Conservation (phyloP, 495 filamentous ascomycete genomes). For the Neurospora sp. region DNA sequence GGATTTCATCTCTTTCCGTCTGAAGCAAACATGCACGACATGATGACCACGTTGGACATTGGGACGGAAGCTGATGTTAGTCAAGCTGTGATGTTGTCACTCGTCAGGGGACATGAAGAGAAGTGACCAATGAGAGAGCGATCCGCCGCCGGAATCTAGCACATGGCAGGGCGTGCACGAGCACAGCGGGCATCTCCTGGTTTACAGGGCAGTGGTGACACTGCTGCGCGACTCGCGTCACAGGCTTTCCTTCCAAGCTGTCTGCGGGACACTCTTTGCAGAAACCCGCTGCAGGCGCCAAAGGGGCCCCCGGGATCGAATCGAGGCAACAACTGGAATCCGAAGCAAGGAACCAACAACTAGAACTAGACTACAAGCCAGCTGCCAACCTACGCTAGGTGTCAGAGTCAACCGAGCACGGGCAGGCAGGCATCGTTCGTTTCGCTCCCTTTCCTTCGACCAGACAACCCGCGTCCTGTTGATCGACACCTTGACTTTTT, state of each 20-base stretch:
- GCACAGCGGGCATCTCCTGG: conserved; percentile 1
- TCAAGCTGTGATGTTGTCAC: neutral
- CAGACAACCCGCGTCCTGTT: neutral
- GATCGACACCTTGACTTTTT: neutral
- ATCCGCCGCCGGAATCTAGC: neutral
- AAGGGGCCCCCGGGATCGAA: neutral
- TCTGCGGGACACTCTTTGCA: neutral
- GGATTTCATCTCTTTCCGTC: neutral
- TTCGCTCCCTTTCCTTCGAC: neutral
- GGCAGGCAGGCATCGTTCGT: neutral
- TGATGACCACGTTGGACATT: no score
- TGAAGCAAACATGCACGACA: neutral
- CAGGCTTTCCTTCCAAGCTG: neutral
- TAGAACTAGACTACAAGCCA: neutral
- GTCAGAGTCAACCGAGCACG: neutral
- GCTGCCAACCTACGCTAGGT: neutral
- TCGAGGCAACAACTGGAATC: neutral
- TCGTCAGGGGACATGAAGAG: neutral
- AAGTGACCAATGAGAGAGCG: neutral
- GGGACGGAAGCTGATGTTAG: neutral
- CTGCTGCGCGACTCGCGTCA: conserved; percentile 22
- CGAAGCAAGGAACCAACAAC: neutral
- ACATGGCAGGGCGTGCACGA: neutral
- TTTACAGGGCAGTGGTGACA: neutral
- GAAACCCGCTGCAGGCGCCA: neutral